A percentile compares a stretch with the other conserved stretches of the same genome.
Evolutionary conservation across 805 yeast species (phyloP).

Genomic region (Yamadazyma sp.): DNA sequence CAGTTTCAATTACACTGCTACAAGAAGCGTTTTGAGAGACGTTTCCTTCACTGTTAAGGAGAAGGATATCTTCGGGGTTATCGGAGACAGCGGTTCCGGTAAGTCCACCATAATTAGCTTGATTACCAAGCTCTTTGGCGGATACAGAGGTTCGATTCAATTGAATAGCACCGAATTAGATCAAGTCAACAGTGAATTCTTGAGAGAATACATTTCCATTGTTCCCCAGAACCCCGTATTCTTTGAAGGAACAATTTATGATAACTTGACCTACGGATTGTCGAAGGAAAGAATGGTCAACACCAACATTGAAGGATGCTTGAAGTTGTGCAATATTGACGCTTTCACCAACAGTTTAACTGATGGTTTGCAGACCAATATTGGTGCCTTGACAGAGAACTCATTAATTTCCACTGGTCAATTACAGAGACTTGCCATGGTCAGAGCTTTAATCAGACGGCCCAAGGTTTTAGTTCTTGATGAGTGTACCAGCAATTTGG

Average conservation of each 20-base stretch:
- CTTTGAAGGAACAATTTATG: slow-evolving; percentile 70
- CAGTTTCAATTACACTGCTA: slow-evolving; percentile 48
- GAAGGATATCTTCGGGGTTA: slow-evolving; percentile 61
- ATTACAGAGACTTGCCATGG: slow-evolving; percentile 79
- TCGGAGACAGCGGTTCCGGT: slow-evolving; percentile 91
- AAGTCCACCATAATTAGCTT: slow-evolving; percentile 74
- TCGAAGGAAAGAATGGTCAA: slow-evolving; percentile 18
- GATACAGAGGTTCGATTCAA: slow-evolving; percentile 37
- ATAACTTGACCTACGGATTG: slow-evolving; percentile 68
- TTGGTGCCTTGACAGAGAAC: slow-evolving; percentile 42
- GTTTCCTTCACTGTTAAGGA: slow-evolving; percentile 43
- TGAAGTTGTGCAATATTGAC: slow-evolving; percentile 49
- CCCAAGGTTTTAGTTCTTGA: slow-evolving; percentile 74
- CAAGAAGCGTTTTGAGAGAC: slow-evolving; percentile 33
- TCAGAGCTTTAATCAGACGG: slow-evolving; percentile 69
- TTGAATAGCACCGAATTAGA: slow-evolving; percentile 46
- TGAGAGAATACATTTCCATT: slow-evolving; percentile 58
- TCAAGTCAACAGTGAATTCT: slow-evolving; percentile 42
- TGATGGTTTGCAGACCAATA: slow-evolving; percentile 55
- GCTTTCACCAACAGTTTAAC: slow-evolving; percentile 57
- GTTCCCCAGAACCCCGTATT: slow-evolving; percentile 77
- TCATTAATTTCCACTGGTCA: slow-evolving; percentile 84
- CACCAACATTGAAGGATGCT: slow-evolving; percentile 37
- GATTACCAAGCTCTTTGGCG: slow-evolving; percentile 52
- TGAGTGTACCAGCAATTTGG: slow-evolving; percentile 89